Evolutionary conservation across 1,284 basidiomycete species (phyloP), one percentile per base, ranked within the genome.

Genomic region (Hemileia vastatrix): DNA sequence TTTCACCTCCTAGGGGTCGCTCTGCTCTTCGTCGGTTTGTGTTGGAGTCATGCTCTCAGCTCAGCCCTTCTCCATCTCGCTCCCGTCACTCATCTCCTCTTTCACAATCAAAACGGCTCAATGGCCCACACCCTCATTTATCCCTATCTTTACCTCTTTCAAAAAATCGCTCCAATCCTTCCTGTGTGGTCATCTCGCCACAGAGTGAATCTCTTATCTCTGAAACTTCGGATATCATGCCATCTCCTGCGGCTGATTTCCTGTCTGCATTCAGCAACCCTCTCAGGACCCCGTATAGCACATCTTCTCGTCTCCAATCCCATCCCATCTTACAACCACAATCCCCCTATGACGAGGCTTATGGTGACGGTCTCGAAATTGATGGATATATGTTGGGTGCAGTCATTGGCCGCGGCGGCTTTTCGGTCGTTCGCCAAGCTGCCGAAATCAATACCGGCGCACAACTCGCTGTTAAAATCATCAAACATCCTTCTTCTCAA

Each of bases 341-440:
- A n/a, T n/a, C n/a, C n/a, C n/a, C n/a, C n/a, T n/a, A n/a, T n/a
- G n/a, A n/a, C 31, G 40, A 43, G 32, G 4, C 48, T 5, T n/a
- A 54, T 4, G 44, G 54, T 23, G 63, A 66, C 31, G 71, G 70
- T 24, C 67, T 67, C 36, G 64, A 66, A 33, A 53, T 75, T 4
- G 72, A 67, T 2, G 71, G 77, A n/a, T 94, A 91, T 72, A 83
- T 82, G 4, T 81, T 96, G 0, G 90, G 88, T 19, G 80, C 81
- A 53, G 79, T 87, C 67, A 82, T 96, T 8, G 92, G 88, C 15
- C 81, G 83, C 58, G 92, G 93, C 4, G 88, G 85, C 6, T 91
- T 91, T 74, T 90, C 89, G n/a, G 84, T 84, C 47, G 88, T 96
- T 53, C 80, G 88, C 49, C 82, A 83, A 44, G 91, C 86, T 1